Base-by-base conservation (phyloP, 129 eudicot species). In the Flaveria sonorensis region DNA sequence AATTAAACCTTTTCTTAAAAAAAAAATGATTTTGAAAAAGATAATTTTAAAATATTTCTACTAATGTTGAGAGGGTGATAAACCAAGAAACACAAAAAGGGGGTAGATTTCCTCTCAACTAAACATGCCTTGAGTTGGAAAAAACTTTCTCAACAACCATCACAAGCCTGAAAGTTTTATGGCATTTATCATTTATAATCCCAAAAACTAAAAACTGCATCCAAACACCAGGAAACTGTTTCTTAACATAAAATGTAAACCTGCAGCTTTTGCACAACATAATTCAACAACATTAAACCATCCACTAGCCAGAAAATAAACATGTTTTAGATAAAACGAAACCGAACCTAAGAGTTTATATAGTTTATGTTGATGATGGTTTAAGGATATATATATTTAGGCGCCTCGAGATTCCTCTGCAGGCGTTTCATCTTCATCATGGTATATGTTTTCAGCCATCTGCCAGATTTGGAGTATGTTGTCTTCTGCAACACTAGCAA, bases 391-490 rank as follows among this genome's bases (percentile, higher is more conserved):
- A 14, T 61, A 62, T 70, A 71, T 61, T 71, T 64, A 79, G 13
- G 83, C 79, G 52, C 79, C 79, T 32, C 83, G 78, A 16, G 91
- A 45, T 51, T 90, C 90, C 50, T 93, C 92, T 32, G 85, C 92
- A 55, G 90, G 91, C 43, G 89, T 68, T 79, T 90, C 98, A 72
- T 93, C 97, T 74, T 88, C 96, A 51, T 90, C 97, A 45, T 90
- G 97, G 83, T 93, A 93, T 57, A 93, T 93, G 65, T 93, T 90
- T 77, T 93, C 97, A 4, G 98, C 98, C 98, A 93, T 93, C 82
- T 93, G 97, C 98, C 98, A 93, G 28, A 93, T 88, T 74, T 93
- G 98, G 36, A 93, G 91, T 48, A 93, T 90, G 62, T 93, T 93
- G 64, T 93, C 98, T 69, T 93, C 98, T 0, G 97, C 98, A 20